These are phyloP conservation scores for Sporothrix schenckii DNA, from an alignment of 2,329 filamentous ascomycete genomes.

Conservation along the genomic window DNA sequence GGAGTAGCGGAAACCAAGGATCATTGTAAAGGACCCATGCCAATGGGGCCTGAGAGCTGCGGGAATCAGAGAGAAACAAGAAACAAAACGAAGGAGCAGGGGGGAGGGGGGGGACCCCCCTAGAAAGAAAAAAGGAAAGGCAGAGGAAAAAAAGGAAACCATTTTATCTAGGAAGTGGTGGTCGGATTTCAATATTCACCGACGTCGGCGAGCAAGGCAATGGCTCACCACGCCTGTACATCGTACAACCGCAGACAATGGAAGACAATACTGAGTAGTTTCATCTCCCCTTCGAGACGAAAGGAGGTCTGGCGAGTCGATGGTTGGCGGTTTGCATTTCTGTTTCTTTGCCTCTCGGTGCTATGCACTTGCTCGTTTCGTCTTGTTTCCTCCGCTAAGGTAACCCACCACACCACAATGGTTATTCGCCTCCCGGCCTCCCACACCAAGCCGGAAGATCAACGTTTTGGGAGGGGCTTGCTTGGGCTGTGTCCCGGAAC, in stretches of 20 bases:
- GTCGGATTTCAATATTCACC: not conserved
- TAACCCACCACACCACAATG: constrained; percentile 14
- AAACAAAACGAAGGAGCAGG: no score
- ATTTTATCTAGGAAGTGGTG: not conserved
- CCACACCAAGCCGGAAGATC: not conserved
- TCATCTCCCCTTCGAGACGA: not conserved
- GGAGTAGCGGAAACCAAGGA: not conserved
- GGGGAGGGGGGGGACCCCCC: no score
- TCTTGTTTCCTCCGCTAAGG: constrained; percentile 17
- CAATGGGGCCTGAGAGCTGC: not conserved
- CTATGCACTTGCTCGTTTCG: constrained; percentile 9
- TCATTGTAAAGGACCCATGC: not conserved
- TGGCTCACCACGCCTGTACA: no score
- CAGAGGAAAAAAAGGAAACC: not conserved
- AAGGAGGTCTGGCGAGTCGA: not conserved
- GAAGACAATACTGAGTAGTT: no score
- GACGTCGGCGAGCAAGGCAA: not conserved
- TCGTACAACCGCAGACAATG: no score
- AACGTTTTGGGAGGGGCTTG: not conserved
- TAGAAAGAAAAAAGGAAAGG: not conserved
- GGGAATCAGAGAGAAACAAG: not conserved
- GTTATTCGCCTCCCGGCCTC: not conserved
- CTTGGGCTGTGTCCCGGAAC: not conserved
- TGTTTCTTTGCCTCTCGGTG: not conserved
- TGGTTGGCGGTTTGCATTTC: not conserved